Conservation (phyloP, 805 yeast genomes). For the Lipomyces spencermartinsiae region DNA sequence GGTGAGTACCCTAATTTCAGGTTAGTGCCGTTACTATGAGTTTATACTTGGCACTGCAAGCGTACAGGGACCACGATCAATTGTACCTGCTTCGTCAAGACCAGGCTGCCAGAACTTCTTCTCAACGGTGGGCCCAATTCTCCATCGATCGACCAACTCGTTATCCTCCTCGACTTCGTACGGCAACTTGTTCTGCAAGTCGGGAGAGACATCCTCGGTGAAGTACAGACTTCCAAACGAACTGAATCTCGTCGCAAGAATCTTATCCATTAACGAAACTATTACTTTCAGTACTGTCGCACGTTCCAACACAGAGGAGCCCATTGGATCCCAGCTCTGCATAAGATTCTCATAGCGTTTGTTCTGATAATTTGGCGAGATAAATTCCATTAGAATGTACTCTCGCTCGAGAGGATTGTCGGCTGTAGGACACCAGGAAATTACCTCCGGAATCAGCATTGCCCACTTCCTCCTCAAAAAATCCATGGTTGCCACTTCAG, state of each 20-base stretch:
- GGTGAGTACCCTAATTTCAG: slow-evolving; percentile 50
- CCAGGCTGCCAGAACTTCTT: slow-evolving; percentile 73
- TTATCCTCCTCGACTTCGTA: slow-evolving; percentile 70
- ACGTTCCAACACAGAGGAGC: slow-evolving; percentile 54
- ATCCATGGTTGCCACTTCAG: slow-evolving; percentile 95
- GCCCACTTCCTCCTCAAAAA: slow-evolving; percentile 70
- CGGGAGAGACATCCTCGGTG: slow-evolving; percentile 64
- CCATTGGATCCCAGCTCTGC: slow-evolving; percentile 87
- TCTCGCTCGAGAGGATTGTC: slow-evolving; percentile 73
- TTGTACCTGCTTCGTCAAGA: slow-evolving; percentile 58
- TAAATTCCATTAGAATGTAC: slow-evolving; percentile 78
- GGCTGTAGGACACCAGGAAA: slow-evolving; percentile 67
- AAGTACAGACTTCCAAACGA: slow-evolving; percentile 85
- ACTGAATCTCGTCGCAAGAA: slow-evolving; percentile 66
- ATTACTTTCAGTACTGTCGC: slow-evolving; percentile 69
- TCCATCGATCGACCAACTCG: slow-evolving; percentile 71
- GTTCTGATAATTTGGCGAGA: slow-evolving; percentile 41
- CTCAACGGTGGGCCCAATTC: slow-evolving; percentile 89
- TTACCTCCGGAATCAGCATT: slow-evolving; percentile 73
- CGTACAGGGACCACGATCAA: slow-evolving; percentile 78
- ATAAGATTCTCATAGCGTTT: slow-evolving; percentile 72
- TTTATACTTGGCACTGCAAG: background rate
- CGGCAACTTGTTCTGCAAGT: slow-evolving; percentile 51
- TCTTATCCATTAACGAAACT: slow-evolving; percentile 65
- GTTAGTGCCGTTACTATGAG: background rate